Evolutionary conservation across 352 stramenopile genomes (phyloP).

Genomic region (Pythium angustatum): DNA sequence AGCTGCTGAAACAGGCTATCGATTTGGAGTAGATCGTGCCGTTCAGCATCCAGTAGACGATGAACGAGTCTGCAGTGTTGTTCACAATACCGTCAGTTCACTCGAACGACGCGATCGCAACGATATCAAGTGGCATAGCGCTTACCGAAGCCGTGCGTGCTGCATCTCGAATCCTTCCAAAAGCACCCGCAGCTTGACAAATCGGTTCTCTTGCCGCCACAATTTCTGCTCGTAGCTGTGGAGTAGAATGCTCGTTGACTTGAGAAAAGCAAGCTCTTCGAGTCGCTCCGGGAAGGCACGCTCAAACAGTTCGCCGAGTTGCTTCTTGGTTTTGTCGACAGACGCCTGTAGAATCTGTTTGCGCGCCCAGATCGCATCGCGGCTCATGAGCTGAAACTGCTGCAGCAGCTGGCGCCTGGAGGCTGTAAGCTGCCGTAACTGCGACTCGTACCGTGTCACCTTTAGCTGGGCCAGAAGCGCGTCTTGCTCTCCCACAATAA

Average conservation of each 20-base stretch:
- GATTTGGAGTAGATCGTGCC: constrained; percentile 28
- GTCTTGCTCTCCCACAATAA: constrained; percentile 35
- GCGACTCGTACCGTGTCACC: constrained; percentile 29
- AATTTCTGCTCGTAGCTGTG: constrained; percentile 52
- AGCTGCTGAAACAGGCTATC: constrained; percentile 27
- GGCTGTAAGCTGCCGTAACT: constrained; percentile 23
- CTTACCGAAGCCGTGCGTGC: constrained; percentile 40
- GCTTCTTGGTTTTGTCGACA: constrained; percentile 26
- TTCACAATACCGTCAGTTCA: no score
- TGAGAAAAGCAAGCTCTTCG: constrained; percentile 42
- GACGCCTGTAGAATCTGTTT: constrained; percentile 27
- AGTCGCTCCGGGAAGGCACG: constrained; percentile 28
- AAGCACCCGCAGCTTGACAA: constrained; percentile 33
- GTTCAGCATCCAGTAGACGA: constrained; percentile 36
- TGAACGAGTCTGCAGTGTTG: constrained; percentile 40
- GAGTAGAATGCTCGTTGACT: constrained; percentile 40
- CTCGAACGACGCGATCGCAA: no score
- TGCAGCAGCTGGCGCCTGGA: constrained; percentile 30
- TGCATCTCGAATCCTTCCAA: constrained; percentile 43
- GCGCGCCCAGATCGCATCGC: constrained; percentile 26
- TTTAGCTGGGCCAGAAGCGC: constrained; percentile 37
- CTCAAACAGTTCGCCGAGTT: constrained; percentile 23
- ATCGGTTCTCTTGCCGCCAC: constrained; percentile 46
- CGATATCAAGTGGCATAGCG: no score
- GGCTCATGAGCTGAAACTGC: constrained; percentile 46